Evolutionary conservation across 2,329 filamentous ascomycete genomes (phyloP), one percentile per base, ranked within the genome.

Genomic region (Aspergillus caelatus): DNA sequence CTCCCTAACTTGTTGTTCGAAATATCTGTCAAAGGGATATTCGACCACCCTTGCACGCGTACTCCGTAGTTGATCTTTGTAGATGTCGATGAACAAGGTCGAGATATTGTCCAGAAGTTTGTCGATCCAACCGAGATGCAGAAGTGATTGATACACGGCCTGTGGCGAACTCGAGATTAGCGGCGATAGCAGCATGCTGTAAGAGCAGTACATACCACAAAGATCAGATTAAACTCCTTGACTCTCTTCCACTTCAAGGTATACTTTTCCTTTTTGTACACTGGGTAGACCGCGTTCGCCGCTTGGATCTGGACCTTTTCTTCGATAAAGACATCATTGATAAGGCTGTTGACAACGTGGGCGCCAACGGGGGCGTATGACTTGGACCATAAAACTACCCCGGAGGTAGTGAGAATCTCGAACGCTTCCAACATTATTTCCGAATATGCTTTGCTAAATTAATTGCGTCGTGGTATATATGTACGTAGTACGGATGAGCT

Each of bases 261-360:
- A 76, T 98, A 96, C 70, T 96, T 93, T 71, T 98, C 95, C 74
- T 92, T 91, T 79, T 88, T 92, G 81, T 95, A 99, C 0, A 89
- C 85, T 19, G 91, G 87, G 8, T 88, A 87, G 57, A 84, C 80
- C 65, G 88, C 86, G 68, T 88, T 87, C 58, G 88, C 83, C 61
- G 86, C 83, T 59, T 85, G 83, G 57, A 84, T 81, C 21, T 88
- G 85, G 64, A 87, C 86, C 78, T 92, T 94, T 83, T 97, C 94
- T 81, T 99, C 95, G 75, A 99, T 97, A 77, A 99, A 97, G 75
- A 97, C 92, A 79, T 98, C 93, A 77, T 90, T 89, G 80, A 99
- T 97, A 78, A 99, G 90, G 82, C 88, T 91, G 83, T 99, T 97
- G 83, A 99, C 89, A 68, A 97, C 85, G 71, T 91, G 89, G 50